Base-by-base conservation (phyloP, 2,329 filamentous ascomycete genomes). In the Penicillium sp. region DNA sequence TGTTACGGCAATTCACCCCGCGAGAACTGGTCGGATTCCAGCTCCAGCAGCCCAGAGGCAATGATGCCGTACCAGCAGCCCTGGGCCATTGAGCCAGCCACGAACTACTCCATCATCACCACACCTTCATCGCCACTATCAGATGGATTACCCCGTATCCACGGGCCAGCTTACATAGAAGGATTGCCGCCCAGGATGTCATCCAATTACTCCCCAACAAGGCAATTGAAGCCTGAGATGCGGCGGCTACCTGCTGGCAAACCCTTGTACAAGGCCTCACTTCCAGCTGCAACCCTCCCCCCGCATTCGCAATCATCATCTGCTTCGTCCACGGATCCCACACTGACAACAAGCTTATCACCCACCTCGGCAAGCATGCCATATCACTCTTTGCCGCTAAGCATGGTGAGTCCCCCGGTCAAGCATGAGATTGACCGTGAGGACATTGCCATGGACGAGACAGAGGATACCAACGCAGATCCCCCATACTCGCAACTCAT, bases 401-500 rank as follows among this genome's bases (percentile, higher is more conserved):
- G 54, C 41, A 58, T 64, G 23, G 38, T 63, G 13, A 64, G 62
- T 46, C 56, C 65, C 41, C 51, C 57, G 46, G 60, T 61, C 23
- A 61, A 52, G 19, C 47, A 55, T 3, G 55, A 50, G 23, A 19
- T 47, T 29, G 66, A 67, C n/a, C 58, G 31, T 26, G 71, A 71
- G 15, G 75, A 75, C 41, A 68, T 38, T 70, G 57, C 60, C 51
- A 54, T 61, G 19, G 65, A 67, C 15, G 66, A 67, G 15, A 68
- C 51, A 15, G 72, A 74, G 38, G 75, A 72, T 21, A 66, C 61
- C 8, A 77, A 77, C 54, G 69, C 71, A 5, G 85, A 87, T 23
- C 85, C 86, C 62, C 90, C 92, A 0, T 98, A 98, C 72, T 93
- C 94, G 0, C 85, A 90, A 70, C 84, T 97, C 17, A 92, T 98